These are phyloP conservation scores for Cryptococcus sp. DNA, from an alignment of 1,284 basidiomycete genomes.

Conservation along the genomic window DNA sequence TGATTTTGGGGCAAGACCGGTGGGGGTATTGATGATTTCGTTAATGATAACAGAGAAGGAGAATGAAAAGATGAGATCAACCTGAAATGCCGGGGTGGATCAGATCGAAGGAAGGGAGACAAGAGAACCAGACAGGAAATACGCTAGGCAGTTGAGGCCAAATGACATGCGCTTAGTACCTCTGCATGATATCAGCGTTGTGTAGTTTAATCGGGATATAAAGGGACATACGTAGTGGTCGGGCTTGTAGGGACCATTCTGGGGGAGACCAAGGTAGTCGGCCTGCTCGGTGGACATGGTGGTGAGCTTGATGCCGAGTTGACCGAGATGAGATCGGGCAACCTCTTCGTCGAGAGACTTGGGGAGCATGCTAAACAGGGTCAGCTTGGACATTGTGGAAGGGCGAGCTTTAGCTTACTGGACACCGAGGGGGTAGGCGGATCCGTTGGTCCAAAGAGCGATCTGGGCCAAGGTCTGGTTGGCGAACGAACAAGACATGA, in stretches of 20 bases:
- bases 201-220: no score
- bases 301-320: constrained; percentile 93
- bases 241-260: constrained; percentile 89
- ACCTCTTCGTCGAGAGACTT: constrained; percentile 99
- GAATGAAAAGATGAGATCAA: not conserved
- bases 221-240: constrained; percentile 57
- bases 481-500: constrained; percentile 99
- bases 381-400: not conserved
- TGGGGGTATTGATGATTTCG: constrained; percentile 7
- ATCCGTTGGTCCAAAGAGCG: constrained; percentile 88
- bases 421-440: constrained; percentile 80
- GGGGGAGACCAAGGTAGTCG: constrained; percentile 86
- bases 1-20: constrained; percentile 17
- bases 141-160: constrained; percentile 31
- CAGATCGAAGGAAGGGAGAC: not conserved
- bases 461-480: constrained; percentile 99
- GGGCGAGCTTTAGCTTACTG: constrained; percentile 48
- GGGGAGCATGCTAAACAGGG: constrained; percentile 65
- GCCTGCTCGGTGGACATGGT: constrained; percentile 72
- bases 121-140: constrained; percentile 2
- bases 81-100: not conserved
- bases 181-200: constrained; percentile 10
- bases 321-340: constrained; percentile 85
- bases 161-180: constrained; percentile 27
- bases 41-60: not conserved